Evolutionary conservation across 176 grass and related monocot species (phyloP).

Genomic region (Pharus latifolius): DNA sequence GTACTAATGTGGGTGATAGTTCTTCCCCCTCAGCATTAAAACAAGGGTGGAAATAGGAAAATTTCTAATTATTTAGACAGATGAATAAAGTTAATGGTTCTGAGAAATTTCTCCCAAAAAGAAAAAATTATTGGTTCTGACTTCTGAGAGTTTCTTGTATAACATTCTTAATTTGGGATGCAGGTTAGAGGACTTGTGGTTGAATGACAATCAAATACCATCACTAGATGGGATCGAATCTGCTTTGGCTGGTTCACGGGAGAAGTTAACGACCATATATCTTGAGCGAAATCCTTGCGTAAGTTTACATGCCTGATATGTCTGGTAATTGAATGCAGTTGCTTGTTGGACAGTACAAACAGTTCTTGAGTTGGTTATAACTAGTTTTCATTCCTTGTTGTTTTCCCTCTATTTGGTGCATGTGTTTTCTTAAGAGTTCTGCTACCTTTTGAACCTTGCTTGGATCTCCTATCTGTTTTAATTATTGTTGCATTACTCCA

Average conservation of each 20-base stretch:
- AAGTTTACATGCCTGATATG: slow-evolving; percentile 24
- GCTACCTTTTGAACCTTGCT: background rate
- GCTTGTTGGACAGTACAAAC: background rate
- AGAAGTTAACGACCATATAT: slow-evolving; percentile 81
- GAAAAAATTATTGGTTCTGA: no score
- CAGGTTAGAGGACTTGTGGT: slow-evolving; percentile 94
- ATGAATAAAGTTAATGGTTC: background rate
- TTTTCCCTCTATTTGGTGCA: background rate
- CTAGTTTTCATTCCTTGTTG: background rate
- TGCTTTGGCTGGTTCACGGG: slow-evolving; percentile 54
- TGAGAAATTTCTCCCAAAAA: no score
- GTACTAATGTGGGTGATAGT: background rate
- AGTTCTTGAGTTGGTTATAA: background rate
- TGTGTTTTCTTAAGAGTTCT: background rate
- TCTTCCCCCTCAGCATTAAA: background rate
- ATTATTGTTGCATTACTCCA: background rate
- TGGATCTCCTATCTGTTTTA: background rate
- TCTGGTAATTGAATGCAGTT: background rate
- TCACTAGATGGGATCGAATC: slow-evolving; percentile 58
- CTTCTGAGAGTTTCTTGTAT: background rate
- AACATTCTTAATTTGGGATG: background rate
- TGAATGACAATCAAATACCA: slow-evolving; percentile 98
- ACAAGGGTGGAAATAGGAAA: background rate
- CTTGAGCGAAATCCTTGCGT: slow-evolving; percentile 94
- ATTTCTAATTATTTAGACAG: background rate